phyloP scores from a whole-genome alignment of 352 stramenopile species.

The Nannochloropsis limnetica region DNA sequence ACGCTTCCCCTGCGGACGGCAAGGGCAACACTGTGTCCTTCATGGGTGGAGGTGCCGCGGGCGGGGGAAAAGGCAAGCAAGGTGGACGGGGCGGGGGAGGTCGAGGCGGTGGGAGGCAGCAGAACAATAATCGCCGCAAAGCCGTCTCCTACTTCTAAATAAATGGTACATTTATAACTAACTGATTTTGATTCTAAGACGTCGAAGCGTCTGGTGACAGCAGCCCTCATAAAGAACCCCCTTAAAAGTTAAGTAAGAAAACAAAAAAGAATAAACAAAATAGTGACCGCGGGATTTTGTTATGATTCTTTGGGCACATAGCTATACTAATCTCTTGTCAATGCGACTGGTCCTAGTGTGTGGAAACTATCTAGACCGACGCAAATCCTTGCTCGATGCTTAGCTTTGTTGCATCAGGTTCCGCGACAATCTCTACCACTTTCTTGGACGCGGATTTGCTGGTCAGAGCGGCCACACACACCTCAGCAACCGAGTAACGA shows the following conservation, averaged over 20 bases:
- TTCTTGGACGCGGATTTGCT: background rate
- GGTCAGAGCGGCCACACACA: background rate
- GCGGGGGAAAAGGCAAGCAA: background rate
- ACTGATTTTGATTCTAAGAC: background rate
- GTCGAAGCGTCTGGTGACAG: background rate
- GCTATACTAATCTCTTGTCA: background rate
- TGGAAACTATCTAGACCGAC: background rate
- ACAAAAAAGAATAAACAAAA: background rate
- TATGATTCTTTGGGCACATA: background rate
- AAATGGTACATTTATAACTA: background rate
- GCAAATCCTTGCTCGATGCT: conserved; percentile 22
- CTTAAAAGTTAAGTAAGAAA: background rate
- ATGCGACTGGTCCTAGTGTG: background rate
- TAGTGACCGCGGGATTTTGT: background rate
- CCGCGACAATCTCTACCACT: conserved; percentile 11
- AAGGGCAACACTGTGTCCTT: conserved; percentile 7
- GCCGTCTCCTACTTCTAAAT: conserved; percentile 30
- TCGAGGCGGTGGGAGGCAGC: background rate
- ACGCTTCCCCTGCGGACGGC: conserved; percentile 10
- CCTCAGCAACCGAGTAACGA: conserved; percentile 7
- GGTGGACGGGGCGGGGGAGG: background rate
- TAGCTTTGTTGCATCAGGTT: background rate
- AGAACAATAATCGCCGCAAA: background rate
- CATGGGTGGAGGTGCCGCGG: background rate
- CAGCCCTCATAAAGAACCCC: background rate